These are phyloP conservation scores for Cryptococcus hybrid DNA, from an alignment of 1,284 basidiomycete genomes.

Conservation along the genomic window DNA sequence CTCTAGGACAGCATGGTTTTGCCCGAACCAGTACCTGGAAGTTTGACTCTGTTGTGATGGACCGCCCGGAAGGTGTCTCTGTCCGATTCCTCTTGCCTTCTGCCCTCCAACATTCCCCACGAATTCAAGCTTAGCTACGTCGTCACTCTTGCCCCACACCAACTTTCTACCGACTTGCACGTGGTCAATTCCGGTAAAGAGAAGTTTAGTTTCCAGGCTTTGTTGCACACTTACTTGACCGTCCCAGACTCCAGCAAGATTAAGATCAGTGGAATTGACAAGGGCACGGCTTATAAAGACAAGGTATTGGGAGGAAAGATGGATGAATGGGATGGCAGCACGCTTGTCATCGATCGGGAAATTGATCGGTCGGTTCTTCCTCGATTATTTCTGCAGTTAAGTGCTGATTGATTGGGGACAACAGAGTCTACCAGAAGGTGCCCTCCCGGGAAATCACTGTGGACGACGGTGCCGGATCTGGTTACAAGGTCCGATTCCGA, in stretches of 20 bases:
- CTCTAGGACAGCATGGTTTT: conserved; percentile 78
- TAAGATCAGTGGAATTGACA: conserved; percentile 40
- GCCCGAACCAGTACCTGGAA: conserved; percentile 71
- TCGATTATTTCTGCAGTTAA: not conserved
- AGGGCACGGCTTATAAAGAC: conserved; percentile 66
- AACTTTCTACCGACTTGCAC: conserved; percentile 73
- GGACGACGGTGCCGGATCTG: conserved; percentile 34
- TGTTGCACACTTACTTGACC: conserved; percentile 82
- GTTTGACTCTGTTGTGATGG: conserved; percentile 63
- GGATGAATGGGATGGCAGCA: conserved; percentile 31
- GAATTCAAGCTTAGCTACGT: conserved; percentile 71
- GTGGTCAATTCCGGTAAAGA: conserved; percentile 60
- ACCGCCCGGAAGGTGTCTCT: conserved; percentile 68
- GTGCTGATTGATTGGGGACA: not conserved
- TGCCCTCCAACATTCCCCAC: conserved; percentile 60
- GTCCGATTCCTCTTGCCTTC: conserved; percentile 64
- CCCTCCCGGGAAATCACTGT: conserved; percentile 37
- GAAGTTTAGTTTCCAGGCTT: conserved; percentile 74
- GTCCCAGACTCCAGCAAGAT: conserved; percentile 57
- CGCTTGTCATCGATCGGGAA: conserved; percentile 31
- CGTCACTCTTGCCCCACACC: conserved; percentile 70
- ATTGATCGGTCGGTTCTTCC: conserved; percentile 32
- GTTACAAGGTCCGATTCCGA: conserved; percentile 58
- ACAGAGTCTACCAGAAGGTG: conserved; percentile 43
- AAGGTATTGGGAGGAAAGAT: conserved; percentile 55